Evolutionary conservation across 345 rosid genomes (phyloP), one percentile per base, ranked within the genome.

Genomic region (Clausena lansium): DNA sequence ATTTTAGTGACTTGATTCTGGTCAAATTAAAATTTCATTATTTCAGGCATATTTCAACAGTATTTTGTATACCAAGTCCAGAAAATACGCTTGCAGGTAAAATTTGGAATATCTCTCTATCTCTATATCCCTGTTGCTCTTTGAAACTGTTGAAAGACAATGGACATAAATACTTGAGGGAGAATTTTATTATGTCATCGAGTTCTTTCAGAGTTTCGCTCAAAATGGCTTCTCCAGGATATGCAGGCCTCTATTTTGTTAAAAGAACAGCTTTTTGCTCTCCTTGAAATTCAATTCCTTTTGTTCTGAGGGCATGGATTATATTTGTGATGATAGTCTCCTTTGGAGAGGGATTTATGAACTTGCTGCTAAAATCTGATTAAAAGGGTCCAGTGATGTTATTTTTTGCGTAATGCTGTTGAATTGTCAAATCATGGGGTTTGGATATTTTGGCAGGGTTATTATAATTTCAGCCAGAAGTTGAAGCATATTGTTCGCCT

Each of bases 391-490:
- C 50, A 13, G 41, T 52, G 28, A 52, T n/a, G 25, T 72, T 30
- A 30, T 19, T 70, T 65, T 38, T 47, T 32, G 9, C 38, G 47
- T 36, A 32, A 10, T 64, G 62, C n/a, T 50, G 33, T 63, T 30
- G n/a, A 32, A 39, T 41, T 45, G 62, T 77, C 66, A 60, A 39
- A 24, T 32, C 27, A 47, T n/a, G 73, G 6, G 2, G 59, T 67
- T 14, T 76, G 64, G 45, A 61, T 22, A 33, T 81, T 71, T 66
- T 75, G 83, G 76, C 76, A 95, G 98, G 98, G 98, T 71, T 95
- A 95, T 80, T 95, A 95, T 82, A 93, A 95, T 89, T 94, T 93
- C 89, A 95, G 98, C 84, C 95, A 93, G 88, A 95, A 95, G 86
- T 83, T 95, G 88, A 95, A 95, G 94, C 95, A 95, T 82, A 80